Conservation (phyloP, 768 basidiomycete genomes). For the Rhodotorula diobovata region DNA sequence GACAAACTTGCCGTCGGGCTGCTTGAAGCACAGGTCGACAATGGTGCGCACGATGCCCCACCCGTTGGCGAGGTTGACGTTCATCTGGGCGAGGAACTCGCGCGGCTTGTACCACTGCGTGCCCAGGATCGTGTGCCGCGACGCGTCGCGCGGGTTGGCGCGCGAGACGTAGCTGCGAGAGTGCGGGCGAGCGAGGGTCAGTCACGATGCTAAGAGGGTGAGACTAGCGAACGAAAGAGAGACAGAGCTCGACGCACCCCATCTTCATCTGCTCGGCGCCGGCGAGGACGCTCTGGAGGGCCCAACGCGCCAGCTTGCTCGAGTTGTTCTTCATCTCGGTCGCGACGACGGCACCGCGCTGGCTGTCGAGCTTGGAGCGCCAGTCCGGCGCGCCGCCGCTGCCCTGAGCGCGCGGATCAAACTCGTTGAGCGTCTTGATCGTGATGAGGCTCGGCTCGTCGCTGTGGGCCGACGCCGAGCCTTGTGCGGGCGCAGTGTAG, state of each 20-base stretch:
- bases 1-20: conserved; percentile 97
- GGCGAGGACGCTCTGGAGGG: conserved; percentile 87
- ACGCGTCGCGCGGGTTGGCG: conserved; percentile 85
- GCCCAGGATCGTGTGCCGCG: conserved; percentile 90
- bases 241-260: conserved; percentile 59
- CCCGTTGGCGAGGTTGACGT: conserved; percentile 88
- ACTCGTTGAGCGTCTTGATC: conserved; percentile 93
- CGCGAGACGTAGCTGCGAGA: conserved; percentile 81
- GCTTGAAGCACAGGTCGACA: conserved; percentile 88
- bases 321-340: conserved; percentile 99
- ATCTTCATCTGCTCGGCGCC: conserved; percentile 97
- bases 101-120: conserved; percentile 89
- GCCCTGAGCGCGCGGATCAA: conserved; percentile 82
- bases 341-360: conserved; percentile 94
- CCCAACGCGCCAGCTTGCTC: conserved; percentile 95
- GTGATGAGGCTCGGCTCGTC: conserved; percentile 70
- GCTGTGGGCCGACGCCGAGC: neutral
- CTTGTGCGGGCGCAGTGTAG: conserved; percentile 53
- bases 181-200: too few relatives aligned
- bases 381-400: conserved; percentile 97
- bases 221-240: too few relatives aligned
- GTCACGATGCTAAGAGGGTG: too few relatives aligned
- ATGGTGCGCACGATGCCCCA: conserved; percentile 98
- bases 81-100: conserved; percentile 91
- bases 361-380: conserved; percentile 92